Evolutionary conservation across 2,329 filamentous ascomycete genomes (phyloP), one percentile per base, ranked within the genome.

Genomic region (Fusarium xyrophilum): DNA sequence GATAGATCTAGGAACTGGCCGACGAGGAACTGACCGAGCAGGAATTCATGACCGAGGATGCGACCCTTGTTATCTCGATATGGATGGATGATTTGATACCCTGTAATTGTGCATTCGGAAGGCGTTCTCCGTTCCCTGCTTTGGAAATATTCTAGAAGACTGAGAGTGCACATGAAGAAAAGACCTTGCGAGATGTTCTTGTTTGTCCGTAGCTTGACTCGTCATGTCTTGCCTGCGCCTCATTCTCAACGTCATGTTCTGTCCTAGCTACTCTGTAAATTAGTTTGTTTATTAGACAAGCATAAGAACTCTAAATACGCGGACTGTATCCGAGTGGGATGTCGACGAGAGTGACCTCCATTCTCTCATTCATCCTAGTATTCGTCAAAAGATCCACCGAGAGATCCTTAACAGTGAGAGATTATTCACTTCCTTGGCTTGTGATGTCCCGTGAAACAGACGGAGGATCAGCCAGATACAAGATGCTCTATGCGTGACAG

Each of bases 91-190:
- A 51, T 36, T 40, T 25, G 44, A 32, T 17, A 27, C 33, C 33
- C n/a, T 53, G 33, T 11, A 38, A 33, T n/a, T 8, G 33, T 19
- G 38, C 13, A 17, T 25, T 17, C 35, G 52, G 60, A 52, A 59
- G 28, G 44, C 30, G 9, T 47, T 38, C 9, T 47, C 30, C 32
- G n/a, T 30, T 60, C 52, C 60, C 36, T 60, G 42, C 36, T 47
- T n/a, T 23, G 46, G 62, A 61, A 56, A 17, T 35, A 5, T 66
- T 65, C 62, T 25, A 62, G 63, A 65, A 65, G 56, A 12, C 44
- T n/a, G 11, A 32, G 27, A 30, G 19, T 19, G 44, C 28, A 47
- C 27, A 23, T 47, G 27, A 32, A 19, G 13, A 42, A 30, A 6
- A 39, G 35, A 36, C 23, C 23, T 48, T 47, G 56, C 17, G 6